phyloP scores from a whole-genome alignment of 1,284 basidiomycete genomes.

The Malassezia vespertilionis region DNA sequence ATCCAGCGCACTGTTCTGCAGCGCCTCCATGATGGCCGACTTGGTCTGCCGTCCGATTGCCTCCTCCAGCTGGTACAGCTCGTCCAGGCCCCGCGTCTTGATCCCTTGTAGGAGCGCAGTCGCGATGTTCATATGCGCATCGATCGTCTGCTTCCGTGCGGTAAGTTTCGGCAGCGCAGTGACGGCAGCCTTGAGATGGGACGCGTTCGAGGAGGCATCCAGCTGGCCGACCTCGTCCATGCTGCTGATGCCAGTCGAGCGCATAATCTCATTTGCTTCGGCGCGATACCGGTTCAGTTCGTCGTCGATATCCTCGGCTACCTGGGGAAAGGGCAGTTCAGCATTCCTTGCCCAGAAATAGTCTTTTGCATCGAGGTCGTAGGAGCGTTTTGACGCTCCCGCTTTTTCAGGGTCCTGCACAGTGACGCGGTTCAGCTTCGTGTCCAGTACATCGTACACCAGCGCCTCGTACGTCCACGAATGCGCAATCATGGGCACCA shows the following conservation, averaged over 20 bases:
- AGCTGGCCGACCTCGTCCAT: constrained; percentile 67
- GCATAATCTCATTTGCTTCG: constrained; percentile 91
- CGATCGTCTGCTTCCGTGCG: constrained; percentile 85
- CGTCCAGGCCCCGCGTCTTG: constrained; percentile 86
- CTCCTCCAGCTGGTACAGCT: constrained; percentile 92
- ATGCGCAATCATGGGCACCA: constrained; percentile 88
- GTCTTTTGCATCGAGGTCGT: constrained; percentile 94
- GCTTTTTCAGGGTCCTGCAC: constrained; percentile 50
- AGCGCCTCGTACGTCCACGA: constrained; percentile 99
- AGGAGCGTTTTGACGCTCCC: constrained; percentile 48
- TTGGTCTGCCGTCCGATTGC: constrained; percentile 57
- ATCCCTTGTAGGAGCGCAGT: constrained; percentile 90
- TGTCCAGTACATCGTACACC: constrained; percentile 90
- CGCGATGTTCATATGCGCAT: constrained; percentile 99
- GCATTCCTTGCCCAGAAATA: constrained; percentile 99
- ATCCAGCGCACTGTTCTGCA: constrained; percentile 49
- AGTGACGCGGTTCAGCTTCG: constrained; percentile 89
- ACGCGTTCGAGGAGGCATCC: constrained; percentile 80
- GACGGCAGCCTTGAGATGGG: constrained; percentile 92
- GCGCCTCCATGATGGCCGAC: constrained; percentile 64
- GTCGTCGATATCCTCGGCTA: constrained; percentile 89
- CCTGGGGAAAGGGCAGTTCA: constrained; percentile 90
- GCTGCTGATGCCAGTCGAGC: constrained; percentile 88
- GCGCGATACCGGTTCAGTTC: constrained; percentile 88
- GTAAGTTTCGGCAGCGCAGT: constrained; percentile 96